Evolutionary conservation across 2,329 filamentous ascomycete genomes (phyloP).

Genomic region (Colletotrichum navitas): DNA sequence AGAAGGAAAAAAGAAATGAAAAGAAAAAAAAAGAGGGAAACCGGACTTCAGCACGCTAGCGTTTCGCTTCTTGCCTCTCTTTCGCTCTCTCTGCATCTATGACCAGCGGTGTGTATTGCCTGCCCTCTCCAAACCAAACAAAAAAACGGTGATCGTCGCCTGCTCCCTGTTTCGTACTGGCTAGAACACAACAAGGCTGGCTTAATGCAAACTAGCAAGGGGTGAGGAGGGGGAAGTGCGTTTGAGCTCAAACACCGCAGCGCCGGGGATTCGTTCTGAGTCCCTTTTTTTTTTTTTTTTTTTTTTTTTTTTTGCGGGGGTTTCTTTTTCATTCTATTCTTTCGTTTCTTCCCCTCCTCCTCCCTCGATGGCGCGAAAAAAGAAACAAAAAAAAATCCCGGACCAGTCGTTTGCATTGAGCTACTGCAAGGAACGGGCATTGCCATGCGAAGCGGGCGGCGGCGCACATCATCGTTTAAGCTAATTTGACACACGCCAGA

Average conservation of each 20-base stretch:
- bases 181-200: constrained; percentile 22
- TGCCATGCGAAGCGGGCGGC: constrained; percentile 5
- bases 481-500: neutral
- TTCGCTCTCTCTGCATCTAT: neutral
- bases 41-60: constrained; percentile 12
- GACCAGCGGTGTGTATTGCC: neutral
- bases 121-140: constrained; percentile 7
- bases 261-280: constrained; percentile 15
- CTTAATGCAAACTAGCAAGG: constrained; percentile 6
- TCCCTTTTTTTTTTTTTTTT: neutral
- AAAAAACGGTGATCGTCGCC: constrained; percentile 12
- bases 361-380: neutral
- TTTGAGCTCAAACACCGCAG: neutral
- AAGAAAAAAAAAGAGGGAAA: neutral
- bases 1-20: constrained; percentile 9
- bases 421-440: constrained; percentile 11
- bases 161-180: neutral
- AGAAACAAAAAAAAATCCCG: constrained; percentile 5
- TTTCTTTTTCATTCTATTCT: neutral
- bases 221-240: neutral
- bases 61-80: constrained; percentile 19
- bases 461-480: neutral
- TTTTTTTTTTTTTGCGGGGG: neutral
- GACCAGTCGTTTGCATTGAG: neutral
- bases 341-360: neutral